Evolutionary conservation across 257 asterid genomes (phyloP).

Genomic region (Catharanthus roseus): DNA sequence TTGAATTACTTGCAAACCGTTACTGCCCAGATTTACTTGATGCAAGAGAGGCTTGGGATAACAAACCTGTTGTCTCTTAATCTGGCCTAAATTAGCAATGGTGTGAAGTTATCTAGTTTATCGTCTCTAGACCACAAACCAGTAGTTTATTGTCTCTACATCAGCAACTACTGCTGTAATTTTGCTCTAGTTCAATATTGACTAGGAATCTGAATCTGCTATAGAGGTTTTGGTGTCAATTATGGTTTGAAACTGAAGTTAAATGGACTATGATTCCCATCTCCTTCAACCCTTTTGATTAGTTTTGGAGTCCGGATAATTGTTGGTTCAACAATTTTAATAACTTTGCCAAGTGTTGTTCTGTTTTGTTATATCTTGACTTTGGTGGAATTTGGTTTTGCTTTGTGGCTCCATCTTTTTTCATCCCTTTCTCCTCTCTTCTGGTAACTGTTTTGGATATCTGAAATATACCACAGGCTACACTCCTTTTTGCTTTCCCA

Average conservation of each 20-base stretch:
- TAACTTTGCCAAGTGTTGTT: too few relatives aligned
- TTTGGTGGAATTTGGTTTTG: not conserved
- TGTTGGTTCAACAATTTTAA: too few relatives aligned
- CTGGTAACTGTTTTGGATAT: too few relatives aligned
- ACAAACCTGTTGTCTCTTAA: conserved; percentile 21
- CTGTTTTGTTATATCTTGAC: too few relatives aligned
- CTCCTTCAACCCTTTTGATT: not conserved
- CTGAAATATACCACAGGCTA: too few relatives aligned
- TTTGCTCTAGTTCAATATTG: not conserved
- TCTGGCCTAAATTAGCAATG: not conserved
- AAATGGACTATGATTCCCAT: not conserved
- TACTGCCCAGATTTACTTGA: conserved; percentile 24
- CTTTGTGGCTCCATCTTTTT: too few relatives aligned
- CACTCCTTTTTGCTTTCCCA: too few relatives aligned
- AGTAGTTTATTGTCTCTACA: not conserved
- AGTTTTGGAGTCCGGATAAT: not conserved
- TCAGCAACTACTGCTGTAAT: not conserved
- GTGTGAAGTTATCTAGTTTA: not conserved
- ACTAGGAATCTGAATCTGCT: not conserved
- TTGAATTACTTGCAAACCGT: conserved; percentile 23
- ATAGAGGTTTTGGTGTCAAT: not conserved
- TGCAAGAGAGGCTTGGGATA: conserved; percentile 28
- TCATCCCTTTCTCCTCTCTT: too few relatives aligned
- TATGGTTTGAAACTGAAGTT: not conserved
- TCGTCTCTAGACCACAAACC: not conserved